Conservation (phyloP, 805 yeast species). For the Candida andamanensis region DNA sequence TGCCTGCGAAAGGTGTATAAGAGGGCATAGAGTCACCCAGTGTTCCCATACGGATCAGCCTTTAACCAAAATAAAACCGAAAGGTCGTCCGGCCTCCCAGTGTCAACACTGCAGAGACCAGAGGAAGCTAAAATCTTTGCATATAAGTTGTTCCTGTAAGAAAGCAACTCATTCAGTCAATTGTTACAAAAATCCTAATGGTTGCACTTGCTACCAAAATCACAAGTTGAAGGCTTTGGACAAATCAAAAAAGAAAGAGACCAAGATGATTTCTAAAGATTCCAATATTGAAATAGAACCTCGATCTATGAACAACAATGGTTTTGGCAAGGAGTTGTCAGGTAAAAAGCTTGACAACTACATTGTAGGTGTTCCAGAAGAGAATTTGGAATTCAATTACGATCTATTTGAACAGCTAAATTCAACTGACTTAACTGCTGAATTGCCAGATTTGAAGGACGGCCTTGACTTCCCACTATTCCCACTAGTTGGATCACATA, state of each 20-base stretch:
- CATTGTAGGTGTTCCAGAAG: neutral
- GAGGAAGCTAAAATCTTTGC: slow-evolving; percentile 61
- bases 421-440: neutral
- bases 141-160: slow-evolving; percentile 68
- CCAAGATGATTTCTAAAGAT: too few species aligned
- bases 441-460: slow-evolving; percentile 3
- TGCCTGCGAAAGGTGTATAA: slow-evolving; percentile 93
- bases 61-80: slow-evolving; percentile 87
- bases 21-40: slow-evolving; percentile 94
- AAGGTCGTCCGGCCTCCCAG: slow-evolving; percentile 93
- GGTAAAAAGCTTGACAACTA: neutral
- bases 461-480: slow-evolving; percentile 30
- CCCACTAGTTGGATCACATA: slow-evolving; percentile 35
- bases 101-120: slow-evolving; percentile 81
- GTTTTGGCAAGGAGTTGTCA: neutral
- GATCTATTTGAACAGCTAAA: slow-evolving; percentile 8
- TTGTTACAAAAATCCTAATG: slow-evolving; percentile 34
- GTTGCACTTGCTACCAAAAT: slow-evolving; percentile 34
- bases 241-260: slow-evolving; percentile 5
- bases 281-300: too few species aligned
- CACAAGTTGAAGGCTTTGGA: slow-evolving; percentile 9
- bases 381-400: slow-evolving; percentile 4
- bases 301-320: too few species aligned
- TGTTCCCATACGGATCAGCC: slow-evolving; percentile 92
- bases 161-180: slow-evolving; percentile 39